phyloP scores from a whole-genome alignment of 495 filamentous ascomycete species.

The Bombardia bombarda region DNA sequence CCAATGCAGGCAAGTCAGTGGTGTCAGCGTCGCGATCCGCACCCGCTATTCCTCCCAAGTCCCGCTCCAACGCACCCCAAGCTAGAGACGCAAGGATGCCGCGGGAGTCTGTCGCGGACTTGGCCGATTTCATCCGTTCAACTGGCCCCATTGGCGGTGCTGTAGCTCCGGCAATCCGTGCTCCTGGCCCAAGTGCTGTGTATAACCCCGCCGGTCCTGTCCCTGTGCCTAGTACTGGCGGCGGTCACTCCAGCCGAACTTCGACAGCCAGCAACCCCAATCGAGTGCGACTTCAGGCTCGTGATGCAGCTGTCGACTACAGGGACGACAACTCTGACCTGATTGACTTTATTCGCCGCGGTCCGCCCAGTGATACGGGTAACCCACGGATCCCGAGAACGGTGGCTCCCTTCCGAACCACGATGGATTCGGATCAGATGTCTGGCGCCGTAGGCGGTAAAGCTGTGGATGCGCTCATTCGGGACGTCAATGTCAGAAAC shows the following conservation, averaged over 20 bases:
- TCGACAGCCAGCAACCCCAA: constrained; percentile 23
- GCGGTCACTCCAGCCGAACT: constrained; percentile 15
- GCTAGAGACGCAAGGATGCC: constrained; percentile 61
- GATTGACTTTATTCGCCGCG: constrained; percentile 89
- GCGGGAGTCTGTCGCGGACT: constrained; percentile 60
- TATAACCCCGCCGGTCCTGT: constrained; percentile 17
- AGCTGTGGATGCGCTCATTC: constrained; percentile 41
- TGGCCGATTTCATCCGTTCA: constrained; percentile 79
- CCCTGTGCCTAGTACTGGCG: constrained; percentile 17
- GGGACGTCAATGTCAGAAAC: constrained; percentile 31
- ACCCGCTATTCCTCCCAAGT: constrained; percentile 20
- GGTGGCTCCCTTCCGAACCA: constrained; percentile 76
- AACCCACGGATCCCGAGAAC: constrained; percentile 68
- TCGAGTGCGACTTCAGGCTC: constrained; percentile 55
- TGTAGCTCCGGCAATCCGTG: constrained; percentile 10
- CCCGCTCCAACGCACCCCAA: constrained; percentile 32
- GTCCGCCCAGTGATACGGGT: constrained; percentile 47
- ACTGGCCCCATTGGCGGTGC: constrained; percentile 56
- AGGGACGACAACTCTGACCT: constrained; percentile 70
- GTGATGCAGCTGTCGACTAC: constrained; percentile 54
- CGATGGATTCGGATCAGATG: constrained; percentile 78
- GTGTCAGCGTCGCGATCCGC: constrained; percentile 20
- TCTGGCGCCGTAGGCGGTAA: constrained; percentile 42
- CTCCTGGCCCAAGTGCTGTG: constrained; percentile 1
- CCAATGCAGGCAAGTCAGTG: constrained; percentile 4